A percentile compares a stretch with the other conserved stretches of the same genome.
phyloP scores from a whole-genome alignment of 768 basidiomycete genomes.

The Tulasnella sp. region DNA sequence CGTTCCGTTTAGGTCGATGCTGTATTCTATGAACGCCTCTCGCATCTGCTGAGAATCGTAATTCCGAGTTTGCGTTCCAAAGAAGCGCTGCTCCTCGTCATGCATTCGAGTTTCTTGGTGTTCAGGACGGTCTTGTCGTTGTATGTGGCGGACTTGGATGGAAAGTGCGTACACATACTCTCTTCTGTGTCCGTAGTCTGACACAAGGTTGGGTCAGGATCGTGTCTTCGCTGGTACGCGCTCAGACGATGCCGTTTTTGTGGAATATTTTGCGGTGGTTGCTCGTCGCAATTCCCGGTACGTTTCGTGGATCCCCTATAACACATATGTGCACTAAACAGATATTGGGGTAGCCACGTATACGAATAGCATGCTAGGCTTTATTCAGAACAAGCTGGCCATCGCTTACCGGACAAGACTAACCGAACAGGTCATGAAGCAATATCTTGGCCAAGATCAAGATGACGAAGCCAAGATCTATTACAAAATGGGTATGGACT shows the following conservation, averaged over 20 bases:
- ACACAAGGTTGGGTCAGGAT: conserved; percentile 41
- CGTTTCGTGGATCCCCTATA: neutral
- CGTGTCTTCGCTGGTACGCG: conserved; percentile 87
- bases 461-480: conserved; percentile 73
- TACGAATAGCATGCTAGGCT: conserved; percentile 87
- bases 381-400: conserved; percentile 84
- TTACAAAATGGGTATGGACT: conserved; percentile 70
- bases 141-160: conserved; percentile 89
- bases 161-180: conserved; percentile 44
- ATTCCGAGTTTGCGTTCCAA: conserved; percentile 77
- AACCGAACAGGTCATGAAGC: conserved; percentile 66
- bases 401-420: conserved; percentile 80
- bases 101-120: conserved; percentile 82
- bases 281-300: conserved; percentile 65
- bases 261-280: conserved; percentile 83
- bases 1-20: conserved; percentile 58
- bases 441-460: conserved; percentile 66
- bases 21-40: conserved; percentile 73
- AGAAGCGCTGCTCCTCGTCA: conserved; percentile 72
- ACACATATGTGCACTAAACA: neutral
- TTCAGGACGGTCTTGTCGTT: conserved; percentile 84
- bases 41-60: conserved; percentile 67
- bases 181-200: neutral
- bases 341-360: conserved; percentile 47
- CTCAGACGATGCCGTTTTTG: conserved; percentile 64